Percentiles rank a stretch among this genome's conserved stretches.
These are phyloP conservation scores for Lentithecium fluviatile DNA, from an alignment of 495 filamentous ascomycete species.

Conservation along the genomic window DNA sequence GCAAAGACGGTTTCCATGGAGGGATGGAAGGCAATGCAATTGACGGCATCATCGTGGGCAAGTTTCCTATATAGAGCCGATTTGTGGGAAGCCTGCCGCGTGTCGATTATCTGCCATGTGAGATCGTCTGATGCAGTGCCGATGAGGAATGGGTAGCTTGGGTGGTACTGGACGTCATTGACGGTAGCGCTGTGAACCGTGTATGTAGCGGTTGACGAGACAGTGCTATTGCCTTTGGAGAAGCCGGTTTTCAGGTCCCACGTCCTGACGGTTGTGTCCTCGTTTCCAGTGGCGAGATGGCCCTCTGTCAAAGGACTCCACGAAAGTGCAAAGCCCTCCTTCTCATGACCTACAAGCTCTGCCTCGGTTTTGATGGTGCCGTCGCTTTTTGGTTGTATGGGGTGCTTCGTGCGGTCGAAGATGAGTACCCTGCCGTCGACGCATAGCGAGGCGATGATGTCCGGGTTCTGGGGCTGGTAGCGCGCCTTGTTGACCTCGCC, in stretches of 20 bases:
- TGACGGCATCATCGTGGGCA: slow-evolving; percentile 86
- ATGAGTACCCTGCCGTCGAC: slow-evolving; percentile 84
- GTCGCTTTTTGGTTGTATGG: slow-evolving; percentile 56
- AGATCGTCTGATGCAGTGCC: slow-evolving; percentile 94
- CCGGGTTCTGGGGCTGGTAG: slow-evolving; percentile 96
- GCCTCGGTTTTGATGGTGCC: slow-evolving; percentile 75
- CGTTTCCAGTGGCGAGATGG: slow-evolving; percentile 81
- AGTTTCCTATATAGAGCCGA: slow-evolving; percentile 60
- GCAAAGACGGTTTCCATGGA: slow-evolving; percentile 81
- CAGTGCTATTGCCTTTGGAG: slow-evolving; percentile 64
- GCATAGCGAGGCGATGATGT: slow-evolving; percentile 93
- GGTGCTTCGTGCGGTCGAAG: slow-evolving; percentile 95
- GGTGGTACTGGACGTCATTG: slow-evolving; percentile 95
- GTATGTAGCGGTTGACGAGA: slow-evolving; percentile 70
- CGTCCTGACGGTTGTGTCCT: slow-evolving; percentile 84
- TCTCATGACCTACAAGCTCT: slow-evolving; percentile 78
- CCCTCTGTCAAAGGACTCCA: slow-evolving; percentile 88
- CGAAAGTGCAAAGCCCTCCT: slow-evolving; percentile 90
- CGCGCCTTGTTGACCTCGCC: slow-evolving; percentile 98
- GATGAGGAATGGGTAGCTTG: slow-evolving; percentile 74
- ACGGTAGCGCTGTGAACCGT: slow-evolving; percentile 88
- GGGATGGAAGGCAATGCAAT: slow-evolving; percentile 90
- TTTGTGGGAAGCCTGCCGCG: slow-evolving; percentile 61
- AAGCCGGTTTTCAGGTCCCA: slow-evolving; percentile 78
- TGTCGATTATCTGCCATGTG: slow-evolving; percentile 87